Evolutionary conservation across 768 basidiomycete genomes (phyloP).

Genomic region (Agaricus bisporus): DNA sequence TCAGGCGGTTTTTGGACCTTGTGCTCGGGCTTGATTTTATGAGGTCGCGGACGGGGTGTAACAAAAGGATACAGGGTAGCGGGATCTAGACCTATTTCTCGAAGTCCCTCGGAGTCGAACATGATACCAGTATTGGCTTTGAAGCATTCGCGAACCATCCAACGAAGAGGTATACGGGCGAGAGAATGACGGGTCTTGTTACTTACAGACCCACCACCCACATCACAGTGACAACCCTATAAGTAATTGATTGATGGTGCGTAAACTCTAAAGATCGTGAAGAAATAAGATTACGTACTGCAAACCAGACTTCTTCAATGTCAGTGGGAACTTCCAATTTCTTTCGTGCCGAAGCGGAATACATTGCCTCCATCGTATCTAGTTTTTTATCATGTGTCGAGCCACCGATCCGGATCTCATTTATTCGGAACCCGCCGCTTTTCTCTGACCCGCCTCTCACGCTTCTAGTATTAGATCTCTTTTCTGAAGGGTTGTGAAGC

Average conservation of each 20-base stretch:
- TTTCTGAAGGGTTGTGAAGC: background rate
- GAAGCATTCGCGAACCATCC: slow-evolving; percentile 76
- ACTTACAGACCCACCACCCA: slow-evolving; percentile 51
- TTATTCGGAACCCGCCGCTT: background rate
- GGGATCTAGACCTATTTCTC: slow-evolving; percentile 44
- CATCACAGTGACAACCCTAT: slow-evolving; percentile 45
- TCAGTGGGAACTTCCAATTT: slow-evolving; percentile 21
- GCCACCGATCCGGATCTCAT: slow-evolving; percentile 2
- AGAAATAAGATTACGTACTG: slow-evolving; percentile 25
- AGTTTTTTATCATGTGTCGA: slow-evolving; percentile 21
- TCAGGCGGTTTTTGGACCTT: slow-evolving; percentile 20
- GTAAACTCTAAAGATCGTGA: background rate
- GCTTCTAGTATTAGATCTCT: background rate
- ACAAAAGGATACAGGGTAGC: slow-evolving; percentile 38
- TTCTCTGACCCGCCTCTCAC: background rate
- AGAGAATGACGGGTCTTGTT: slow-evolving; percentile 43
- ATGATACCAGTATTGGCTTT: slow-evolving; percentile 53
- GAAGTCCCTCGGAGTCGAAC: slow-evolving; percentile 44
- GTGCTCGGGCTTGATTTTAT: slow-evolving; percentile 16
- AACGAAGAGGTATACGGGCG: slow-evolving; percentile 49
- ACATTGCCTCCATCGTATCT: slow-evolving; percentile 26
- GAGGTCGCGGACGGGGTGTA: slow-evolving; percentile 28
- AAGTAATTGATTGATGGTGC: background rate
- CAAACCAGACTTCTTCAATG: slow-evolving; percentile 68
- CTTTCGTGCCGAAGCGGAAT: slow-evolving; percentile 18